Evolutionary conservation across 345 rosid species (phyloP), one percentile per base, ranked within the genome.

Genomic region (Fremontodendron californicum): DNA sequence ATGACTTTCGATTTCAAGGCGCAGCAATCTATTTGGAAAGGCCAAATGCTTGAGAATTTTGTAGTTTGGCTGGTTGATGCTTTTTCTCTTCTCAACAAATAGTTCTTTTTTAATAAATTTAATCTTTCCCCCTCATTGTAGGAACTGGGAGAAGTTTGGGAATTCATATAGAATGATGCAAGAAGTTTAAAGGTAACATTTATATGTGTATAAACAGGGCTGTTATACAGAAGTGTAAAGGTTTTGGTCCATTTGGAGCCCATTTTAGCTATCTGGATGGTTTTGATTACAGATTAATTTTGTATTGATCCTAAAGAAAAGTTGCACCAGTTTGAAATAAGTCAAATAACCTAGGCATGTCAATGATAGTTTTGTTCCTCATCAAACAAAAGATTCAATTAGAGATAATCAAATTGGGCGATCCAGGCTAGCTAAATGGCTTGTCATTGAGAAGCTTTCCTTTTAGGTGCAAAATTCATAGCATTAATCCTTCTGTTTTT

Each of bases 81-180:
- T 5, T 72, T n/a, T 72, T 62, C 21, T 46, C 21, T 45, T 16
- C 9, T 72, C 8, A 31, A 48, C 2, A 35, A 65, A 65, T 9
- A 23, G 37, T 60, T 13, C 3, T 27, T 4, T 27, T 10, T 13
- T 29, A 27, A 1, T 27, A 13, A 67, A 42, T 43, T 43, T 19
- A 9, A 31, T 31, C 68, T 46, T 46, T 63, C 31, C 23, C 15
- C n/a, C 9, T 61, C 46, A 54, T 19, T 60, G 48, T 67, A 85
- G 88, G 68, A 78, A 58, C 12, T 85, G 86, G 86, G 84, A 83
- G n/a, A 79, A 77, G 76, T 81, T 83, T 49, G 86, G 73, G 48
- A 80, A 81, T 58, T 82, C 81, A 1, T 70, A 83, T 58, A 72
- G 13, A 31, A 7, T 43, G 37, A 81, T 85, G 86, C 48, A 83